Base-by-base conservation (phyloP, 139 green algal genomes). In the Auxenochlorella pyrenoidosa region DNA sequence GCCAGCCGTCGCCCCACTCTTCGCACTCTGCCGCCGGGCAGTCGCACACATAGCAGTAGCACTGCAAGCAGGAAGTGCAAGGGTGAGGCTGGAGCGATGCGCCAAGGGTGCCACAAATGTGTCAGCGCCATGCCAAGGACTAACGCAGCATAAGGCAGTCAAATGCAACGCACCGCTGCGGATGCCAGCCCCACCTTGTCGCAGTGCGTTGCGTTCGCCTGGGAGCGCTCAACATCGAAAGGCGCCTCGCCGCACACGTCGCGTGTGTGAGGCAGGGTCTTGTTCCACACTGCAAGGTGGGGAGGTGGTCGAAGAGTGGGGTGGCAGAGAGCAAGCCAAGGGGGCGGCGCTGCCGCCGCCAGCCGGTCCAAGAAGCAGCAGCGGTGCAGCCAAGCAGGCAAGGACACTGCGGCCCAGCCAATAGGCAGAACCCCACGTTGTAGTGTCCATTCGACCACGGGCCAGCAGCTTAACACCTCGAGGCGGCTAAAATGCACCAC, bases 21-120 rank as follows among this genome's bases (percentile, higher is more conserved):
- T 43, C 24, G 71, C 92, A 95, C 8, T 91, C 51, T 2, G 54
- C 58, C 0, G 90, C 93, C 10, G 83, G 82, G 26, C 76, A 75
- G 75, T 95, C 93, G 68, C 93, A 95, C 26, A 93, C 85, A 34
- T 65, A 92, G 87, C 93, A 95, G 83, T 79, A 94, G 87, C 93
- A 95, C 90, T 94, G 92, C 85, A 81, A 63, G 54, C 12, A 63
- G 54, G 54, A 63, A 24, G 22, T 26, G 18, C 54, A 24, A 24
- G 54, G 54, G 22, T 3, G 47, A 10, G 6, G 47, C 8, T 54
- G 47, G 47, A 18, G 10, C 10, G 6, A 54, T 54, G 47, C 10
- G 47, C 43, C 18, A 30, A 66, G 47, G 41, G 47, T 28, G 34
- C 10, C 44, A 13, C 44, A 66, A 18, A 51, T 47, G 10, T 15